Percentiles rank a stretch among this genome's conserved stretches.
These are phyloP conservation scores for Mucuna pruriens DNA, from an alignment of 306 rosid species.

Conservation along the genomic window DNA sequence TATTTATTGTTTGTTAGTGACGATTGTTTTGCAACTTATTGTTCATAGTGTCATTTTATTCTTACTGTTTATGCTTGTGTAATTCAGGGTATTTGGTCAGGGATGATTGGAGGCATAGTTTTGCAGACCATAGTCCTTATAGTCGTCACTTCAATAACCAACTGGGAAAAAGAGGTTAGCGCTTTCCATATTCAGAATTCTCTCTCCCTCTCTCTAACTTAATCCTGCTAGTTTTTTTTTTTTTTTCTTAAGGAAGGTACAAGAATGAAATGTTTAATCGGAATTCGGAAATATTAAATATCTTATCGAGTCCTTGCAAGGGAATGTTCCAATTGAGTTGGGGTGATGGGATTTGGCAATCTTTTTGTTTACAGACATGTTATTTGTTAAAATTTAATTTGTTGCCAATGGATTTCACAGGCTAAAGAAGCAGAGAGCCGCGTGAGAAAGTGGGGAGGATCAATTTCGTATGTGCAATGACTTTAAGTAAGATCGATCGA, in stretches of 20 bases:
- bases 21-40: not conserved
- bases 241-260: not conserved
- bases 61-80: not conserved
- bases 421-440: constrained; percentile 78
- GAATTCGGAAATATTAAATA: no score
- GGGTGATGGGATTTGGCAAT: not conserved
- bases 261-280: no score
- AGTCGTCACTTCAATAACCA: constrained; percentile 55
- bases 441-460: constrained; percentile 78
- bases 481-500: not conserved
- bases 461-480: constrained; percentile 33
- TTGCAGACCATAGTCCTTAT: constrained; percentile 73
- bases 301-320: no score
- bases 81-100: constrained; percentile 81
- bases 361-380: not conserved
- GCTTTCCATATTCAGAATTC: not conserved
- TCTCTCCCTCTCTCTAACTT: not conserved
- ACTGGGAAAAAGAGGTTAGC: constrained; percentile 77
- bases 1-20: not conserved
- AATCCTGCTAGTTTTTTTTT: not conserved
- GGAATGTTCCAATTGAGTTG: not conserved
- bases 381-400: constrained; percentile 1
- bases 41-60: not conserved
- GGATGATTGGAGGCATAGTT: constrained; percentile 75
- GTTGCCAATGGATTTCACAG: constrained; percentile 49